Evolutionary conservation across 345 rosid genomes (phyloP).

Genomic region (Eucalyptus cloeziana): DNA sequence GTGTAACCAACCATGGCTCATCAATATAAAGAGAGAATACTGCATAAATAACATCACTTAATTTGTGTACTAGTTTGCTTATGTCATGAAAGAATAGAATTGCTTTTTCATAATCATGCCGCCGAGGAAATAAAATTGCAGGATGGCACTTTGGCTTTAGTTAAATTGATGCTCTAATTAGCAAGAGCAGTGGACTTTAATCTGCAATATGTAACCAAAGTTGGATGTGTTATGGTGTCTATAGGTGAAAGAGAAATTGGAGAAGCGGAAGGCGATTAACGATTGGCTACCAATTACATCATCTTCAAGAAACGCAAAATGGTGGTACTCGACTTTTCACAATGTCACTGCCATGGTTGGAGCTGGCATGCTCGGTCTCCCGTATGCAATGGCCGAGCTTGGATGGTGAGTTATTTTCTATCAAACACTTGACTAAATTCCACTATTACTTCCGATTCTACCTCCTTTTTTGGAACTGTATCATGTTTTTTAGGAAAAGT

Average conservation of each 20-base stretch:
- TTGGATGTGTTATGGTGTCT: background rate
- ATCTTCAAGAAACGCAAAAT: conserved; percentile 65
- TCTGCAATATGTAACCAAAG: background rate
- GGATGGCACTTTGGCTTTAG: too few relatives aligned
- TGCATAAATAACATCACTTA: too few relatives aligned
- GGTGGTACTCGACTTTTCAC: conserved; percentile 89
- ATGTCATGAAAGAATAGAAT: too few relatives aligned
- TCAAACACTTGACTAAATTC: background rate
- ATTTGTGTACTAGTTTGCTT: too few relatives aligned
- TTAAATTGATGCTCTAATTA: too few relatives aligned
- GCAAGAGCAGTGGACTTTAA: too few relatives aligned
- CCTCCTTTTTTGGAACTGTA: background rate
- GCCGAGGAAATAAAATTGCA: too few relatives aligned
- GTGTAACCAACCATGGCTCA: too few relatives aligned
- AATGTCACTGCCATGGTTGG: conserved; percentile 90
- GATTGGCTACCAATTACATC: conserved; percentile 67
- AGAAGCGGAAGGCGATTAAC: conserved; percentile 37
- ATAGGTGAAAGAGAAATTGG: conserved; percentile 3
- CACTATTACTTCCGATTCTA: background rate
- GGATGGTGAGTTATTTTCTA: conserved; percentile 44
- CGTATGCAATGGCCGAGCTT: conserved; percentile 61
- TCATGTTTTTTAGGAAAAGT: background rate
- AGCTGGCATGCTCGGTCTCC: conserved; percentile 79
- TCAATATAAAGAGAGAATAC: too few relatives aligned
- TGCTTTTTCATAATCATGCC: too few relatives aligned